These are phyloP conservation scores for Venturia effusa DNA, from an alignment of 2,329 filamentous ascomycete genomes.

Conservation along the genomic window DNA sequence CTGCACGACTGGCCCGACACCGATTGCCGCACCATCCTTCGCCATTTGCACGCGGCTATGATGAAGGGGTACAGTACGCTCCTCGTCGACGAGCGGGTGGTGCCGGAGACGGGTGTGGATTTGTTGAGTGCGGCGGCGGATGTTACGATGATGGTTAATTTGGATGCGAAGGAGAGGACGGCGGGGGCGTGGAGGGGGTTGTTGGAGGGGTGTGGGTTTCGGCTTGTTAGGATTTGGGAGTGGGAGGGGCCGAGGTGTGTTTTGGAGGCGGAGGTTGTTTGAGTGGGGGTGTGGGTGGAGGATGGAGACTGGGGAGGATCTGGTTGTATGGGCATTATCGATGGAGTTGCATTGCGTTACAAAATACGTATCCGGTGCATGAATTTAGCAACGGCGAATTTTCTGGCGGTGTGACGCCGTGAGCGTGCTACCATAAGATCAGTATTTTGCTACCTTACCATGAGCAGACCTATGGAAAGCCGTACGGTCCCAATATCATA, in stretches of 20 bases:
- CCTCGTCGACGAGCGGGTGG: conserved; percentile 22
- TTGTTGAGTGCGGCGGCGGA: conserved; percentile 14
- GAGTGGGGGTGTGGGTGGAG: not conserved
- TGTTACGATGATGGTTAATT: conserved; percentile 11
- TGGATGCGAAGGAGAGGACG: conserved; percentile 10
- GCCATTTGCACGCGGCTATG: conserved; percentile 19
- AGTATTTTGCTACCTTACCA: too few relatives aligned
- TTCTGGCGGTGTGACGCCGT: too few relatives aligned
- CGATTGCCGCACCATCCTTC: conserved; percentile 20
- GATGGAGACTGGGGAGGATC: too few relatives aligned
- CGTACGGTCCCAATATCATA: too few relatives aligned
- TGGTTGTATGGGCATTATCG: too few relatives aligned
- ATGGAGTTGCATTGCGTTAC: too few relatives aligned
- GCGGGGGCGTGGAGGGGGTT: conserved; percentile 10
- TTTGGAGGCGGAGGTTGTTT: not conserved
- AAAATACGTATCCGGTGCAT: too few relatives aligned
- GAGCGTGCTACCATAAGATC: too few relatives aligned
- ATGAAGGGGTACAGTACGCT: conserved; percentile 18
- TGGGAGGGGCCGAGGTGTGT: not conserved
- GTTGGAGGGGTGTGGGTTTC: not conserved
- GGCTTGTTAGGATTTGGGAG: not conserved
- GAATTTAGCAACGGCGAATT: too few relatives aligned
- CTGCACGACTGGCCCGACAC: conserved; percentile 25
- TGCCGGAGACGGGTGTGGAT: conserved; percentile 19
- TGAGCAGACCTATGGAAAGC: too few relatives aligned